Evolutionary conservation across 2,329 filamentous ascomycete genomes (phyloP).

Genomic region (Immersiporthe knoxdaviesiana): DNA sequence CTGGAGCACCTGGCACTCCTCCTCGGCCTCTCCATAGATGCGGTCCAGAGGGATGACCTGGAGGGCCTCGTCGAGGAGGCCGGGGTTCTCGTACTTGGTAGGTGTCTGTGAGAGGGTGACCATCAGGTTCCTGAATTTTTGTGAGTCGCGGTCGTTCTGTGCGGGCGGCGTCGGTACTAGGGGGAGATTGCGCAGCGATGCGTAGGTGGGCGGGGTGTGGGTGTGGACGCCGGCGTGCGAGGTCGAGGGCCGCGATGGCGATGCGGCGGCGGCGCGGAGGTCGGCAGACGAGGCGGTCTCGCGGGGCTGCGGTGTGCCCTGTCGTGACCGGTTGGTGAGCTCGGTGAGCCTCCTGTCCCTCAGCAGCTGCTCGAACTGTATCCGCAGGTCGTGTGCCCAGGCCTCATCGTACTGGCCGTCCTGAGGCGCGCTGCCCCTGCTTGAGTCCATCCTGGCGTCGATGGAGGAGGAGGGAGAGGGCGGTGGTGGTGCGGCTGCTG

Average conservation of each 20-base stretch:
- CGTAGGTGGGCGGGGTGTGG: slow-evolving; percentile 52
- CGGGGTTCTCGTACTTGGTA: slow-evolving; percentile 94
- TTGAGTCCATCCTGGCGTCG: slow-evolving; percentile 38
- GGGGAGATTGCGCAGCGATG: slow-evolving; percentile 54
- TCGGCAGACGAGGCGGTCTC: slow-evolving; percentile 56
- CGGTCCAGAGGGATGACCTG: slow-evolving; percentile 84
- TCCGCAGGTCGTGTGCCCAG: slow-evolving; percentile 77
- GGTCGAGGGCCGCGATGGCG: slow-evolving; percentile 50
- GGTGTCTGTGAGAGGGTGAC: slow-evolving; percentile 86
- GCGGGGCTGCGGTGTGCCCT: slow-evolving; percentile 58
- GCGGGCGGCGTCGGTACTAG: slow-evolving; percentile 73
- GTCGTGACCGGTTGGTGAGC: slow-evolving; percentile 66
- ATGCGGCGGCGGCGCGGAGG: slow-evolving; percentile 45
- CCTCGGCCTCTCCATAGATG: slow-evolving; percentile 92
- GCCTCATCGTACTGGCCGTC: slow-evolving; percentile 64
- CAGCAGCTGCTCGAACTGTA: slow-evolving; percentile 85
- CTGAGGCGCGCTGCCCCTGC: slow-evolving; percentile 32
- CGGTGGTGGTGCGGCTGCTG: neutral
- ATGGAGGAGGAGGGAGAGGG: neutral
- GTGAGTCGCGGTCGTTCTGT: slow-evolving; percentile 63
- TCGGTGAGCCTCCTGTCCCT: slow-evolving; percentile 87
- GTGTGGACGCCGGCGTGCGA: slow-evolving; percentile 46
- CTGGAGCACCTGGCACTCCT: slow-evolving; percentile 84
- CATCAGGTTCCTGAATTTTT: slow-evolving; percentile 80
- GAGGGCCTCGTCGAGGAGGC: slow-evolving; percentile 88